Percentiles rank a stretch among this genome's conserved stretches.
These are phyloP conservation scores for Ephemerocybe angulata DNA, from an alignment of 768 basidiomycete genomes.

Conservation along the genomic window DNA sequence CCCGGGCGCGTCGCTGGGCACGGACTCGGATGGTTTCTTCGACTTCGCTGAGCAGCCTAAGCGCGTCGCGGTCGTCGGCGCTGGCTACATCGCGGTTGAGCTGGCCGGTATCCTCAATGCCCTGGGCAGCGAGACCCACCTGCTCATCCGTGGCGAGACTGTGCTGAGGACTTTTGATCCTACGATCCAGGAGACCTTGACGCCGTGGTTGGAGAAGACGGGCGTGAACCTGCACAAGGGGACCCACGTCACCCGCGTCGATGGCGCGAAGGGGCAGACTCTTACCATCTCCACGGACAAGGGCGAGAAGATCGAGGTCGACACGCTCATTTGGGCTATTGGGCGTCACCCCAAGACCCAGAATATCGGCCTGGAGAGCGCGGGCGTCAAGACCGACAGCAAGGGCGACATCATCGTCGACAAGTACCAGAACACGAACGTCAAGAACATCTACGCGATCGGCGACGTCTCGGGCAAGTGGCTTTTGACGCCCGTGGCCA, in stretches of 20 bases:
- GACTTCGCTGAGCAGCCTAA: conserved; percentile 86
- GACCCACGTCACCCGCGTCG: conserved; percentile 70
- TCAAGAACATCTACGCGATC: conserved; percentile 71
- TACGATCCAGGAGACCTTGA: conserved; percentile 75
- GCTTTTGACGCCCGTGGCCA: conserved; percentile 93
- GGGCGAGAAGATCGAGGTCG: conserved; percentile 79
- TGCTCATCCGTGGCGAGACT: conserved; percentile 85
- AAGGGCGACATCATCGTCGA: conserved; percentile 88
- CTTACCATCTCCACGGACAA: conserved; percentile 74
- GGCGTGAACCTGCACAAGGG: conserved; percentile 86
- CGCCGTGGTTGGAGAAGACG: conserved; percentile 89
- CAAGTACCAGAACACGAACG: conserved; percentile 81
- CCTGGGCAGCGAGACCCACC: conserved; percentile 86
- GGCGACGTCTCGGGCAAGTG: conserved; percentile 94
- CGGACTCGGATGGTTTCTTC: conserved; percentile 95
- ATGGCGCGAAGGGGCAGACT: conserved; percentile 66
- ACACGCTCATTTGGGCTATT: conserved; percentile 90
- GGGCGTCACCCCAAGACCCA: conserved; percentile 82
- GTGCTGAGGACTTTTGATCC: conserved; percentile 94
- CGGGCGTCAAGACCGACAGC: conserved; percentile 69
- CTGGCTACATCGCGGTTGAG: conserved; percentile 98
- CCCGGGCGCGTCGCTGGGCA: conserved; percentile 88
- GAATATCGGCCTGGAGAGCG: conserved; percentile 70
- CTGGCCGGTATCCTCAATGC: conserved; percentile 92
- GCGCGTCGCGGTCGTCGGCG: conserved; percentile 91